These are phyloP conservation scores for Myxozyma neglecta DNA, from an alignment of 805 yeast species.

Conservation along the genomic window DNA sequence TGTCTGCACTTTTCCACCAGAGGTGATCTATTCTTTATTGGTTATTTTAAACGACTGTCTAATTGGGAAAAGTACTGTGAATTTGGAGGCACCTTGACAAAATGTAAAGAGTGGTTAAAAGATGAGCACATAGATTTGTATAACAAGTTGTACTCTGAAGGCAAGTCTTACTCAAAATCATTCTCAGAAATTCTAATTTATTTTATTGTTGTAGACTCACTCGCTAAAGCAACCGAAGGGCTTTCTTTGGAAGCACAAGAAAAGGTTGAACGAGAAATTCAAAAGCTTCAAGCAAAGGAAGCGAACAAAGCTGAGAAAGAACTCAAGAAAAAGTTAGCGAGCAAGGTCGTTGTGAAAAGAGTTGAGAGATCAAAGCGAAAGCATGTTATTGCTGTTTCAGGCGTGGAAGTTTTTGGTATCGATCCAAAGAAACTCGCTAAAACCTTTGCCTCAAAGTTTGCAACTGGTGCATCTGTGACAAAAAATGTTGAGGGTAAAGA, in stretches of 20 bases:
- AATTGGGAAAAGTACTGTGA: slow-evolving; percentile 65
- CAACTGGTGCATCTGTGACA: slow-evolving; percentile 91
- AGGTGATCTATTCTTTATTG: slow-evolving; percentile 6
- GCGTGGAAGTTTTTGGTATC: slow-evolving; percentile 82
- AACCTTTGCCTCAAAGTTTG: slow-evolving; percentile 89
- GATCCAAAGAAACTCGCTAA: slow-evolving; percentile 90
- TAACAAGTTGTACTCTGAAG: slow-evolving; percentile 58
- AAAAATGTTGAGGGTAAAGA: slow-evolving; percentile 90
- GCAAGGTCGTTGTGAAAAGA: slow-evolving; percentile 79
- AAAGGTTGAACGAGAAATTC: slow-evolving; percentile 75
- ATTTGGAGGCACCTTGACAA: slow-evolving; percentile 74
- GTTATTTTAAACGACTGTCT: background rate
- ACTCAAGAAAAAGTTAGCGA: slow-evolving; percentile 69
- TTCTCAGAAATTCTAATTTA: background rate
- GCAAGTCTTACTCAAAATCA: background rate
- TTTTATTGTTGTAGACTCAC: slow-evolving; percentile 42
- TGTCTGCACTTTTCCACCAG: slow-evolving; percentile 35
- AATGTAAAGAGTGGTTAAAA: slow-evolving; percentile 81
- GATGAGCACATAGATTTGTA: slow-evolving; percentile 59
- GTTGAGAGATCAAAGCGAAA: slow-evolving; percentile 89
- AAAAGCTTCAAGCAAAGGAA: slow-evolving; percentile 63
- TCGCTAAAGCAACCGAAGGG: slow-evolving; percentile 47
- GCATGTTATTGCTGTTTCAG: slow-evolving; percentile 80
- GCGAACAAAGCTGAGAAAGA: slow-evolving; percentile 84
- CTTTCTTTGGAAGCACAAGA: slow-evolving; percentile 77